Conservation (phyloP, 306 rosid genomes). For the Crotalaria pallida region DNA sequence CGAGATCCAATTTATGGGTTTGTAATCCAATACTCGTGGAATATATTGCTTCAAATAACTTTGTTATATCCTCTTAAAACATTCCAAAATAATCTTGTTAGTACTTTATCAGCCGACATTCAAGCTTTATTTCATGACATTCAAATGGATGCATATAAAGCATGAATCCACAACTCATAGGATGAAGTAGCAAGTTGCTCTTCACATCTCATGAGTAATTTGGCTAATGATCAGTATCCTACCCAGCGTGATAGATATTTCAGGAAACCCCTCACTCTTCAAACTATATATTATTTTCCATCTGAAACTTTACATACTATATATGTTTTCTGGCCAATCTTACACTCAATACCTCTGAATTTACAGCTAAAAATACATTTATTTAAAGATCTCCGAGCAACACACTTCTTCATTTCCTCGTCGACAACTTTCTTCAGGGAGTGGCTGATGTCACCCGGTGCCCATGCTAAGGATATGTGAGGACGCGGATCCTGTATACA, state of each 20-base stretch:
- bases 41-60: no score
- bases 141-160: not conserved
- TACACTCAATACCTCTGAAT: constrained; percentile 68
- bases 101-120: no score
- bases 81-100: no score
- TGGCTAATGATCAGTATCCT: not conserved
- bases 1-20: no score
- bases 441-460: constrained; percentile 52
- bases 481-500: constrained; percentile 72
- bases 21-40: no score
- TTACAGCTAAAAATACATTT: constrained; percentile 49
- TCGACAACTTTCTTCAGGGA: constrained; percentile 48
- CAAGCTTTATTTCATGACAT: no score
- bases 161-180: not conserved
- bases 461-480: constrained; percentile 87
- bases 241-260: not conserved
- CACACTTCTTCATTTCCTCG: constrained; percentile 37
- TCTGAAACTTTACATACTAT: constrained; percentile 50
- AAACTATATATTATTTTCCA: constrained; percentile 2
- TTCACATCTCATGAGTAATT: not conserved
- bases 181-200: not conserved
- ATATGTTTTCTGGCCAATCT: constrained; percentile 57
- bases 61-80: no score
- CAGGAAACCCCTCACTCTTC: not conserved
- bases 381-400: constrained; percentile 30